Base-by-base conservation (phyloP, 495 filamentous ascomycete species). In the Tuber brumale region DNA sequence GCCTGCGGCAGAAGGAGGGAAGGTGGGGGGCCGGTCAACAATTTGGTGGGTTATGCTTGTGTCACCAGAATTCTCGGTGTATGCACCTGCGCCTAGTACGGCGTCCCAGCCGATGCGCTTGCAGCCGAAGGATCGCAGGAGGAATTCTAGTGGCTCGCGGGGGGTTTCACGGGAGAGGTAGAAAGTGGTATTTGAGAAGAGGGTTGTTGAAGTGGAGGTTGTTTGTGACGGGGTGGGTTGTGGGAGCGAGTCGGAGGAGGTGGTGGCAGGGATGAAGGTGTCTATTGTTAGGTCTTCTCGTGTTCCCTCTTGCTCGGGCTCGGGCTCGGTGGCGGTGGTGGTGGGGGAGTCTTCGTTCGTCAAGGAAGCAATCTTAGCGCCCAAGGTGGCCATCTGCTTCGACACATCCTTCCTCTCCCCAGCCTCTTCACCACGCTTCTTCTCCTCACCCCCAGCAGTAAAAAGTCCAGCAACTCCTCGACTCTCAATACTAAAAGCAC, bases 111-210 rank as follows among this genome's bases (percentile, higher is more conserved):
- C 95, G 81, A 99, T 91, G 70, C 96, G 90, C 86, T 93, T 97
- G 87, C 95, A 97, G 74, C 96, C 95, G 78, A 97, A 98, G 21
- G 95, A 89, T 77, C 94, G 92, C 70, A 99, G 90, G 73, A 99
- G 89, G 83, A 99, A 97, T 84, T 99, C 95, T 9, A 99, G 86
- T 1, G 95, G 90, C 72, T 94, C 91, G 78, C 94, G 89, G 35
- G 95, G 95, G 2, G 94, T 94, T 85, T 99, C 95, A 78, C 95
- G 90, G 35, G 96, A 98, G 51, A 99, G 88, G 86, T 90, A 99
- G 85, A 99, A 91, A 41, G 93, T 96, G 84, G 92, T 95, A 43
- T 91, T 89, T 12, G 92, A 87, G 85, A 98, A 98, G 45, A 99
- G 89, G 23, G 89, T 86, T 6, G 27, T 18, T 18, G 27, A 19